Evolutionary conservation across 305 asterid species (phyloP).

Genomic region (Solanum aculeatissimum): DNA sequence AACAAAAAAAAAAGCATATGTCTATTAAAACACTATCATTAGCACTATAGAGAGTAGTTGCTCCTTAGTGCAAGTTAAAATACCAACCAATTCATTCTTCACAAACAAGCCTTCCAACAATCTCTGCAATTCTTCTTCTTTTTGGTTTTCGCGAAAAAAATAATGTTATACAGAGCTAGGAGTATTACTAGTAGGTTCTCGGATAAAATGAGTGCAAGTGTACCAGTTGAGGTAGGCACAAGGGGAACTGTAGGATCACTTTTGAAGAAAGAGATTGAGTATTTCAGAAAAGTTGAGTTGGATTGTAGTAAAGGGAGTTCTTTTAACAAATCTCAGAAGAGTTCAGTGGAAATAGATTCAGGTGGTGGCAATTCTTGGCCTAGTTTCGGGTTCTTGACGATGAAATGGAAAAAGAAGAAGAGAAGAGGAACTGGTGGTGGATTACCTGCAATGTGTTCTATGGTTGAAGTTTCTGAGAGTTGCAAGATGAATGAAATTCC

Average conservation of each 20-base stretch:
- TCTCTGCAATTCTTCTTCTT: not conserved
- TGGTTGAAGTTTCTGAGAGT: conserved; percentile 47
- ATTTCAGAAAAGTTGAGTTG: conserved; percentile 36
- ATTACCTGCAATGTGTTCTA: conserved; percentile 35
- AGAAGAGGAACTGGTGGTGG: conserved; percentile 23
- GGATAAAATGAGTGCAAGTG: conserved; percentile 25
- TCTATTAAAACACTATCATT: not conserved
- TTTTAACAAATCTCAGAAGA: conserved; percentile 14
- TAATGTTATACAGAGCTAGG: not conserved
- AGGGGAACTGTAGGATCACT: conserved; percentile 84
- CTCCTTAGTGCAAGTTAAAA: not conserved
- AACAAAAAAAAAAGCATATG: conserved; percentile 5
- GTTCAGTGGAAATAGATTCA: not conserved
- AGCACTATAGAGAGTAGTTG: not conserved
- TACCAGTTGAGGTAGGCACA: conserved; percentile 61
- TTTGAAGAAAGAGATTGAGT: conserved; percentile 65
- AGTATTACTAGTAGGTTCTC: not conserved
- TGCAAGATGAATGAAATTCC: conserved; percentile 27
- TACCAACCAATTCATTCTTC: conserved; percentile 1
- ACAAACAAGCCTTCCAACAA: not conserved
- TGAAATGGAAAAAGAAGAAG: conserved; percentile 42
- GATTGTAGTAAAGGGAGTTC: conserved; percentile 17
- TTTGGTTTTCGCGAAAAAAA: not conserved
- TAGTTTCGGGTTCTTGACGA: conserved; percentile 26
- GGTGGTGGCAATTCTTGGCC: conserved; percentile 31